Conservation (phyloP, 2,329 filamentous ascomycete genomes). For the Thelonectria rubi region DNA sequence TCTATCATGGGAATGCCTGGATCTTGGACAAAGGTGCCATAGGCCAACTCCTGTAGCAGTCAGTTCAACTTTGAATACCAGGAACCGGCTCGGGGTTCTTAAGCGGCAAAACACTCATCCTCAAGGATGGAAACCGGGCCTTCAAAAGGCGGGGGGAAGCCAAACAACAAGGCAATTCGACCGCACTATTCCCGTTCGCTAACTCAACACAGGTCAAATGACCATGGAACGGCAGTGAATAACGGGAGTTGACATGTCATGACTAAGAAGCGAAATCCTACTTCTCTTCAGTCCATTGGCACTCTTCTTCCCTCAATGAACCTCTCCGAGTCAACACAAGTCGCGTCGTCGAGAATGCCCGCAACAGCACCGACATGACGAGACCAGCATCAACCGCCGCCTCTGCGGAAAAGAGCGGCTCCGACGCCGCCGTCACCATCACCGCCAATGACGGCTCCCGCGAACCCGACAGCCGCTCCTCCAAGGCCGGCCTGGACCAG, state of each 20-base stretch:
- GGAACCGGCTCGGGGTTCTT: too few relatives aligned
- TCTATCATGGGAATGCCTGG: too few relatives aligned
- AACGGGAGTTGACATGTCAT: constrained; percentile 12
- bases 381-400: background rate
- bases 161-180: background rate
- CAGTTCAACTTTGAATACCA: too few relatives aligned
- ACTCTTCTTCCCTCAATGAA: background rate
- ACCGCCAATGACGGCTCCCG: background rate
- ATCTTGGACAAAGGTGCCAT: too few relatives aligned
- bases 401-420: constrained; percentile 11
- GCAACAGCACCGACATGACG: background rate
- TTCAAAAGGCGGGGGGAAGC: background rate
- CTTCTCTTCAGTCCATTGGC: background rate
- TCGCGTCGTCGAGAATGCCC: background rate
- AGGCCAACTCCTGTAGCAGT: too few relatives aligned
- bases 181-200: constrained; percentile 18
- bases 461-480: background rate
- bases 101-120: constrained; percentile 13
- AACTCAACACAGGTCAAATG: constrained; percentile 6
- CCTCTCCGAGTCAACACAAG: too few relatives aligned
- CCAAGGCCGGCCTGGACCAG: background rate
- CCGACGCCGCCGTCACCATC: background rate
- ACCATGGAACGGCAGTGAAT: constrained; percentile 14
- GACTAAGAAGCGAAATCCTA: background rate
- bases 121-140: background rate